Percentiles rank a stretch among this genome's conserved stretches.
Evolutionary conservation across 2,329 filamentous ascomycete species (phyloP).

Genomic region (Pseudogymnoascus destructans): DNA sequence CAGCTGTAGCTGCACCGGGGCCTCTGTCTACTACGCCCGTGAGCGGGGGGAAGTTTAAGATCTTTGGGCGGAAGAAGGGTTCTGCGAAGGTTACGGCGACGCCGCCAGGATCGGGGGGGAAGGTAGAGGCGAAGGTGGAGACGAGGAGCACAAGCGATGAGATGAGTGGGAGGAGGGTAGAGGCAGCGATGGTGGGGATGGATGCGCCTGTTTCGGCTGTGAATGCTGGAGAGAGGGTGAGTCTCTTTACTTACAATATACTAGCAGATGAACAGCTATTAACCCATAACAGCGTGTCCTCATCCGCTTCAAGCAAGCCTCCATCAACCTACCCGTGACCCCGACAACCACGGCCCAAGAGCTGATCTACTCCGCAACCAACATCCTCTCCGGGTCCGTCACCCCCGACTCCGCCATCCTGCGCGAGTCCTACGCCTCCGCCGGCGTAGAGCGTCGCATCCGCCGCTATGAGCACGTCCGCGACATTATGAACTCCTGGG

Average conservation of each 20-base stretch:
- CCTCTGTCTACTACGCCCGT: constrained; percentile 6
- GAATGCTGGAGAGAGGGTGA: constrained; percentile 64
- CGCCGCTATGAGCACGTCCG: constrained; percentile 76
- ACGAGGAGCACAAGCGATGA: constrained; percentile 12
- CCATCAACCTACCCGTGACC: constrained; percentile 57
- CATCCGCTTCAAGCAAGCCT: constrained; percentile 58
- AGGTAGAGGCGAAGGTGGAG: constrained; percentile 10
- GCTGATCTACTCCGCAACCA: constrained; percentile 54
- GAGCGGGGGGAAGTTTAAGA: constrained; percentile 21
- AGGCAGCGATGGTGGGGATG: constrained; percentile 30
- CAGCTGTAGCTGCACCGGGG: constrained; percentile 16
- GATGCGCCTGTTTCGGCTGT: constrained; percentile 72
- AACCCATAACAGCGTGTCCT: constrained; percentile 44
- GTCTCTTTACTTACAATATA: constrained; percentile 24
- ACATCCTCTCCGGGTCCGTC: constrained; percentile 49
- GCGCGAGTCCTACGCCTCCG: constrained; percentile 59
- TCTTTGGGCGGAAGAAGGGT: constrained; percentile 22
- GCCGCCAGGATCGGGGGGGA: constrained; percentile 12
- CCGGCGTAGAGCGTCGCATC: constrained; percentile 70
- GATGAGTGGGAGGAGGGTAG: constrained; percentile 5
- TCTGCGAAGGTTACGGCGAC: constrained; percentile 14
- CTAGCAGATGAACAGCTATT: constrained; percentile 16
- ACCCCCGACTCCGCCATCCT: constrained; percentile 55
- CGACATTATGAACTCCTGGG: constrained; percentile 89
- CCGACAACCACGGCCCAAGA: constrained; percentile 63